A percentile compares a stretch with the other conserved stretches of the same genome.
Evolutionary conservation across 2,329 filamentous ascomycete genomes (phyloP).

Genomic region (Bertia moriformis): DNA sequence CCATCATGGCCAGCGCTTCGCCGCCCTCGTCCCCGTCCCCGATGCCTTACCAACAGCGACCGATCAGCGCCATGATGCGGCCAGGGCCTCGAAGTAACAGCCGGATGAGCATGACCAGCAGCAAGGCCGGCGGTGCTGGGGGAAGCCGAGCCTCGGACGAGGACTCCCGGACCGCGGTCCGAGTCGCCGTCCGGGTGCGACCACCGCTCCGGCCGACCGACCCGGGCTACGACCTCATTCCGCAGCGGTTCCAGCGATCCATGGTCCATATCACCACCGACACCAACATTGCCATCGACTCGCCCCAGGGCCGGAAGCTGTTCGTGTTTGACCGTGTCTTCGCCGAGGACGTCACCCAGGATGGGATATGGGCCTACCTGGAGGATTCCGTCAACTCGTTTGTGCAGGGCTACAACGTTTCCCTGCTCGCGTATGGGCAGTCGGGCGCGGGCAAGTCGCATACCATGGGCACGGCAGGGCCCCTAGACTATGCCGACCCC

Average conservation of each 20-base stretch:
- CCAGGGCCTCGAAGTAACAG: constrained; percentile 7
- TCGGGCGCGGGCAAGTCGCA: constrained; percentile 96
- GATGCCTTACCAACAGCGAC: constrained; percentile 2
- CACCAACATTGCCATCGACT: constrained; percentile 75
- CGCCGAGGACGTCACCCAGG: constrained; percentile 65
- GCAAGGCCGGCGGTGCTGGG: constrained; percentile 6
- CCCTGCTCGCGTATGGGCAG: constrained; percentile 88
- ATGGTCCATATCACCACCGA: constrained; percentile 81
- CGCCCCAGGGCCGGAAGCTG: constrained; percentile 79
- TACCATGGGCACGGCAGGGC: constrained; percentile 93
- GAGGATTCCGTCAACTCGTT: constrained; percentile 82
- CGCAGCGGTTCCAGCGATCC: constrained; percentile 82
- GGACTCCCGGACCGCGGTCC: constrained; percentile 3
- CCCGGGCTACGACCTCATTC: constrained; percentile 87
- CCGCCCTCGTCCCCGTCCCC: constrained; percentile 3
- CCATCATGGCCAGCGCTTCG: background rate
- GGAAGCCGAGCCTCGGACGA: constrained; percentile 8
- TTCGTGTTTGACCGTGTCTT: constrained; percentile 98
- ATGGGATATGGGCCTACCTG: constrained; percentile 88
- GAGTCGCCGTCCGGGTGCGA: constrained; percentile 67
- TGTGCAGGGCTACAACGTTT: constrained; percentile 95
- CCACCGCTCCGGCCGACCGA: constrained; percentile 72
- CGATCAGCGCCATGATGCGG: constrained; percentile 5
- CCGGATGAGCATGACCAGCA: constrained; percentile 8
- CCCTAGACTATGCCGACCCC: constrained; percentile 56